Evolutionary conservation across 2,329 filamentous ascomycete genomes (phyloP), one percentile per base, ranked within the genome.

Genomic region (Diplocarpon mali): DNA sequence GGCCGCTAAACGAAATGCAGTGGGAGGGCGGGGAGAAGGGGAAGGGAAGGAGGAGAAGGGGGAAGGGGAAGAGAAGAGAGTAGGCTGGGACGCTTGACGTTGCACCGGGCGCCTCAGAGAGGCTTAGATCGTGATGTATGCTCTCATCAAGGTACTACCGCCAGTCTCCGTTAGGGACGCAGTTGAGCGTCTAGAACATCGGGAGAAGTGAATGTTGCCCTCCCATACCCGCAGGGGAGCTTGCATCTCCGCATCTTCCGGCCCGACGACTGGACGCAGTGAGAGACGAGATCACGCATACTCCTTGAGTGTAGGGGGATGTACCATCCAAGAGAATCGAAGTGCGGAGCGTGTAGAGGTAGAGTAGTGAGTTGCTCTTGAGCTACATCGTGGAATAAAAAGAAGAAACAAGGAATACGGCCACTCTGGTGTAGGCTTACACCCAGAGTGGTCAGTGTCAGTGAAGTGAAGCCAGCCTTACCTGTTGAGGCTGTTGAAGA

Each of bases 41-140:
- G 20, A 24, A 4, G 20, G 20, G 20, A 7, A 24, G 20, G 7
- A 4, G 20, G 20, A 7, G 20, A 24, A 24, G 20, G 20, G 4
- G 7, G 20, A 24, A 24, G 20, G 20, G 3, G 38, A 37, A 41
- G 24, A 30, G 16, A 39, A 46, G 47, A 17, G 30, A 44, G 39
- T 45, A 44, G 42, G 43, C 41, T 46, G 41, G 41, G 32, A 17
- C 30, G 44, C 40, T 38, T 41, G 40, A 42, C 38, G 53, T 57
- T 51, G 16, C 54, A 57, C 54, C 36, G 50, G 42, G 47, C 55
- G 56, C 57, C 57, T 56, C 50, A 47, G 49, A 29, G 38, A 53
- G 53, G 52, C 56, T 57, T 46, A 49, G 35, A 45, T 37, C 42
- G 40, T n/a, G n/a, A n/a, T n/a, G n/a, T 35, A 24, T 46, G 42